A percentile compares a stretch with the other conserved stretches of the same genome.
Conservation (phyloP, 192 early-diverging fungal genomes). For the Backusella tarrabulga region DNA sequence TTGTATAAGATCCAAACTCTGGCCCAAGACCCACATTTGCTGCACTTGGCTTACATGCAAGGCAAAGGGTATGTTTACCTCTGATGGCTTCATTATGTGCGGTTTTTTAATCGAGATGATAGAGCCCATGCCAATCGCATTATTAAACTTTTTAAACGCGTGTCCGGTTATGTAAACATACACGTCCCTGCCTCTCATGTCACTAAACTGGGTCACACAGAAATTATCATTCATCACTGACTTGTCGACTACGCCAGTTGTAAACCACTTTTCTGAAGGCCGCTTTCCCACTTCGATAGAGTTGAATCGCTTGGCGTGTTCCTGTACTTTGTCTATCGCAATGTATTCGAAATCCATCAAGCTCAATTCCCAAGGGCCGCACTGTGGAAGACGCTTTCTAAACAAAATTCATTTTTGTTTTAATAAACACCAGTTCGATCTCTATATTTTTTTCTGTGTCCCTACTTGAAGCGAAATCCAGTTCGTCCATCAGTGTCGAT, state of each 20-base stretch:
- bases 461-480: not conserved
- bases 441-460: too few relatives aligned
- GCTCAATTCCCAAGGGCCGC: not conserved
- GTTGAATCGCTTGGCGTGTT: not conserved
- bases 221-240: not conserved
- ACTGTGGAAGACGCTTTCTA: not conserved
- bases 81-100: constrained; percentile 3
- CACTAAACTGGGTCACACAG: constrained; percentile 9
- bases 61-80: constrained; percentile 6
- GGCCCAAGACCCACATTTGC: constrained; percentile 20
- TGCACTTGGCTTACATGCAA: constrained; percentile 13
- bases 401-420: not conserved
- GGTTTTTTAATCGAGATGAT: constrained; percentile 12
- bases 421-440: not conserved
- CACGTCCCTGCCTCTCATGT: constrained; percentile 8
- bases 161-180: constrained; percentile 18
- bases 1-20: constrained; percentile 17
- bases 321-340: not conserved
- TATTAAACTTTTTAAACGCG: not conserved
- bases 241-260: constrained; percentile 15
- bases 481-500: not conserved
- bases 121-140: constrained; percentile 3
- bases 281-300: constrained; percentile 20
- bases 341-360: not conserved
- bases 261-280: constrained; percentile 17